Evolutionary conservation across 495 filamentous ascomycete species (phyloP), one percentile per base, ranked within the genome.

Genomic region (Letharia columbiana): DNA sequence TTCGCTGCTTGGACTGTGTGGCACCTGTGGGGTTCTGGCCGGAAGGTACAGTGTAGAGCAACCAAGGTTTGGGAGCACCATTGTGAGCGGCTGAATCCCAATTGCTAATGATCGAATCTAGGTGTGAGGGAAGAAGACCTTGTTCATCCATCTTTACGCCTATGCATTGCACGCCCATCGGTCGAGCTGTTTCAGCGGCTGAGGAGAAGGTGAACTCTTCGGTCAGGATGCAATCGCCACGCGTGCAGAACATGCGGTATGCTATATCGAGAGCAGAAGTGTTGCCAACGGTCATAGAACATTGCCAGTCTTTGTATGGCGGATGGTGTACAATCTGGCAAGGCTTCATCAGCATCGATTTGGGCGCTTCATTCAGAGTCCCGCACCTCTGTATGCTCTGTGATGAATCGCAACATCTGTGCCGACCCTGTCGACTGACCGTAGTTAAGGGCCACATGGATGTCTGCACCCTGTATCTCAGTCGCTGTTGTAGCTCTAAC

Each of bases 21-120:
- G 91, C 87, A 9, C 93, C 93, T 1, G 92, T 96, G 2, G 93
- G 93, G 74, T 98, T 98, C 79, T 96, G 91, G 7, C 93, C 93
- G 1, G 88, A 86, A 8, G 79, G 78, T 18, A 81, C 77, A 8
- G 77, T 97, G 76, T 92, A 98, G 10, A 96, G 71, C 35, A 91
- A 77, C 70, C 82, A 81, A 4, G 93, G 93, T 76, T 90, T 95
- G 50, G 81, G 77, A 3, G 85, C 83, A 10, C 84, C 82, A 0
- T 81, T 74, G 0, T 81, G 75, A 7, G 73, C 75, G 5, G 62
- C 66, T 52, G 81, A 79, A 67, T 90, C 83, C 91, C 91, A 96
- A 62, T 73, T 80, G 57, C 68, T 77, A 13, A 96, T 80, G 6
- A 90, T 75, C 23, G 82, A 76, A 70, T 95, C 90, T 63, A 96